phyloP scores from a whole-genome alignment of 2,329 filamentous ascomycete genomes.

The Colletotrichum shisoi region DNA sequence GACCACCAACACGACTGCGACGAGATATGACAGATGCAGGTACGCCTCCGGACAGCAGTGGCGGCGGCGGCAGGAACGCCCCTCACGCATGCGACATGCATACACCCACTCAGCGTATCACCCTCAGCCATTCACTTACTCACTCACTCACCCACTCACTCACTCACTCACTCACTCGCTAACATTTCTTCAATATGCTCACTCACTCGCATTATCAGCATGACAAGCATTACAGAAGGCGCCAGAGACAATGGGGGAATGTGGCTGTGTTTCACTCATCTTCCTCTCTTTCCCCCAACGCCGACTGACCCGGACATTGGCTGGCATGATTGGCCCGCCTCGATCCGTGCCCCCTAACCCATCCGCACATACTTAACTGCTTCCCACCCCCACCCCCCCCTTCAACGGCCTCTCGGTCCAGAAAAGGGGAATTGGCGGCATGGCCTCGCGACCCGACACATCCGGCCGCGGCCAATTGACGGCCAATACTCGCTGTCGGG shows the following conservation, averaged over 20 bases:
- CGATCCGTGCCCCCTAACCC: too few relatives aligned
- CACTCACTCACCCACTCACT: neutral
- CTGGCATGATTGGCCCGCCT: slow-evolving; percentile 18
- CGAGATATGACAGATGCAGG: neutral
- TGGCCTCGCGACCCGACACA: slow-evolving; percentile 19
- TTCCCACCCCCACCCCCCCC: too few relatives aligned
- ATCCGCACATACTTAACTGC: too few relatives aligned
- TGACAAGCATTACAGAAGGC: neutral
- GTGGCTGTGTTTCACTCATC: slow-evolving; percentile 38
- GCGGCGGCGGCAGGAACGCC: slow-evolving; percentile 15
- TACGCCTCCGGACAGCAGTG: too few relatives aligned
- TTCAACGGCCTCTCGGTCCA: neutral
- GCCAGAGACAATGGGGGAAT: slow-evolving; percentile 14
- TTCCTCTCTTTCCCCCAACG: slow-evolving; percentile 6
- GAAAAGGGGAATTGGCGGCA: slow-evolving; percentile 9
- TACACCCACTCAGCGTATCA: neutral
- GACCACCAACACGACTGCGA: neutral
- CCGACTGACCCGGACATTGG: slow-evolving; percentile 29
- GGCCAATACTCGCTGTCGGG: neutral
- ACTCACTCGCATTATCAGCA: neutral
- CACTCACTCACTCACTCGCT: neutral
- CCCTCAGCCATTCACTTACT: neutral
- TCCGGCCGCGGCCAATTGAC: slow-evolving; percentile 3
- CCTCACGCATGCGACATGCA: neutral
- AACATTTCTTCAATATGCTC: neutral